Evolutionary conservation across 345 rosid species (phyloP).

Genomic region (Acer yangbiense): DNA sequence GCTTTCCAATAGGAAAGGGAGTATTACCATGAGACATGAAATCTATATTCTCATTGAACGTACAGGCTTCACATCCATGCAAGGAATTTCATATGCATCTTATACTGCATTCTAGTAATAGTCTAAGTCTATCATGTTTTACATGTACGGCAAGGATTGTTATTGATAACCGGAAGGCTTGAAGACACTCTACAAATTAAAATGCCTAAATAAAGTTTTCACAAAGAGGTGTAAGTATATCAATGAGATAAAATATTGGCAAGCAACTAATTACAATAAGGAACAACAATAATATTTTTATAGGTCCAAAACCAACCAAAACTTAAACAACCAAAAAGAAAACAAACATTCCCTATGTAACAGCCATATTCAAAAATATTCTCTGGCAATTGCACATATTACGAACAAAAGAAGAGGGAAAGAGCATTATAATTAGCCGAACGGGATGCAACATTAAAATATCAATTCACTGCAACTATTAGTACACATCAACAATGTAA

Average conservation of each 20-base stretch:
- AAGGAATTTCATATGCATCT: neutral
- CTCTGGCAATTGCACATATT: neutral
- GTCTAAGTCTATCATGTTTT: neutral
- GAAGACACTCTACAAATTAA: neutral
- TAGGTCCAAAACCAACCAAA: neutral
- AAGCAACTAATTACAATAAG: neutral
- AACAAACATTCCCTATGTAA: neutral
- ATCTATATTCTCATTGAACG: neutral
- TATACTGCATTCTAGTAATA: neutral
- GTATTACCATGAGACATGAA: neutral
- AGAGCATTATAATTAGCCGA: neutral
- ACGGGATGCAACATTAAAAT: neutral
- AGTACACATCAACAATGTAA: neutral
- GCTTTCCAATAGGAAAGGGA: neutral
- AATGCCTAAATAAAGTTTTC: slow-evolving; percentile 5
- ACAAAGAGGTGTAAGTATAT: neutral
- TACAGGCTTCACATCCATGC: neutral
- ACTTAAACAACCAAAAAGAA: neutral
- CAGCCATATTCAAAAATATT: neutral
- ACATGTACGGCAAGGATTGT: neutral
- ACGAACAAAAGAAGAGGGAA: too few relatives aligned
- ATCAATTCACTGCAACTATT: slow-evolving; percentile 8
- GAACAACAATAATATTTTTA: neutral
- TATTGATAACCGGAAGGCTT: neutral
- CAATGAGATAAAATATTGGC: neutral